Percentiles rank a stretch among this genome's conserved stretches.
Conservation (phyloP, 106 monocot species). For the Iris macrosiphon region DNA sequence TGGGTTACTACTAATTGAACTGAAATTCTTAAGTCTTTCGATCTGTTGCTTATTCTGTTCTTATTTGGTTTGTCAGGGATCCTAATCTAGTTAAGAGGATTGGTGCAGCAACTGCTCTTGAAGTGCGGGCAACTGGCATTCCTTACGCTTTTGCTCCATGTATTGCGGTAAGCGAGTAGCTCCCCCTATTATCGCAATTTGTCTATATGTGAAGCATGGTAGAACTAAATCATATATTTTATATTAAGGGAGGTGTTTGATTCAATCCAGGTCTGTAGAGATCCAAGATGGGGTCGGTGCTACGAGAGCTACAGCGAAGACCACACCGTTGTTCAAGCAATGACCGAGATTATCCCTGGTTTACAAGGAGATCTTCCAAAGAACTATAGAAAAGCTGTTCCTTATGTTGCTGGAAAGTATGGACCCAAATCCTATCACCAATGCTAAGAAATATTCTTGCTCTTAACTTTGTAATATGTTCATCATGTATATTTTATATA, state of each 20-base stretch:
- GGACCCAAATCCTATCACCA: not conserved
- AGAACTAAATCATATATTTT: not conserved
- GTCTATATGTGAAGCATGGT: not conserved
- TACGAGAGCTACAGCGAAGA: constrained; percentile 50
- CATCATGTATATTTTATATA: no score
- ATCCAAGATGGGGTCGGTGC: constrained; percentile 50
- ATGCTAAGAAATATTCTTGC: not conserved
- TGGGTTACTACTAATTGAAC: no score
- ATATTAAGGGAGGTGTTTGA: not conserved
- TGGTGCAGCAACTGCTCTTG: constrained; percentile 42
- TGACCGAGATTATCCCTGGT: constrained; percentile 48
- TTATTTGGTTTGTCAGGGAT: constrained; percentile 24
- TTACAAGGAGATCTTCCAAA: constrained; percentile 39
- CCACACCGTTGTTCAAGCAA: constrained; percentile 32
- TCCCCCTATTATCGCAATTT: not conserved
- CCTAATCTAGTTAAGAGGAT: constrained; percentile 30
- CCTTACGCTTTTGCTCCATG: constrained; percentile 36
- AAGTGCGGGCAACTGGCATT: constrained; percentile 52
- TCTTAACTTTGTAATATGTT: no score
- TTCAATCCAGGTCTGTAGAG: constrained; percentile 39
- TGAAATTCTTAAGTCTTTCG: no score
- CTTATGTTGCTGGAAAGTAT: constrained; percentile 48
- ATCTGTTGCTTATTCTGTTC: no score
- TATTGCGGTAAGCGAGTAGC: constrained; percentile 24
- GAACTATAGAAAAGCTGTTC: constrained; percentile 20